These are phyloP conservation scores for Erucastrum elatum DNA, from an alignment of 345 rosid genomes.

Conservation along the genomic window DNA sequence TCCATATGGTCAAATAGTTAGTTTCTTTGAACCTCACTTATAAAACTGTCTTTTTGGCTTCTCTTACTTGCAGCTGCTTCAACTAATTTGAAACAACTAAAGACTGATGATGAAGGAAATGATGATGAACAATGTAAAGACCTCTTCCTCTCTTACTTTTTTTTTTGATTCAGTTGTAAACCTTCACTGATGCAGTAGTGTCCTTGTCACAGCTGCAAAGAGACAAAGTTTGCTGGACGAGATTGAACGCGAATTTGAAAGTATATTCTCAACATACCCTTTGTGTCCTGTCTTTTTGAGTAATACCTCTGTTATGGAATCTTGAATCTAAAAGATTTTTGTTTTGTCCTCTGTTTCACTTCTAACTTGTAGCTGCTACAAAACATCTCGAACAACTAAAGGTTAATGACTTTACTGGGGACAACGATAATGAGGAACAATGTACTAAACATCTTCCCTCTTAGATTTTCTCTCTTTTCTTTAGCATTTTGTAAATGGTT, in stretches of 20 bases:
- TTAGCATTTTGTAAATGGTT: not conserved
- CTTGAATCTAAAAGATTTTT: not conserved
- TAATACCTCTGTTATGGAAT: not conserved
- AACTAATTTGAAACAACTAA: constrained; percentile 24
- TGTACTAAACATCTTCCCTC: constrained; percentile 9
- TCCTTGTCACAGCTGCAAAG: constrained; percentile 31
- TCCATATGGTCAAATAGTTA: not conserved
- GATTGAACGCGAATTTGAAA: constrained; percentile 34
- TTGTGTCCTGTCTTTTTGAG: not conserved
- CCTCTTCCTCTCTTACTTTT: not conserved
- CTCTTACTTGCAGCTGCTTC: constrained; percentile 31
- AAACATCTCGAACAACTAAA: constrained; percentile 15
- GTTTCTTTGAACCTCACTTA: not conserved
- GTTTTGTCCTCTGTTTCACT: not conserved
- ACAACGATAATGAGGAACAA: constrained; percentile 17
- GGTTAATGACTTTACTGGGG: constrained; percentile 31
- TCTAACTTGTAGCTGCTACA: constrained; percentile 22
- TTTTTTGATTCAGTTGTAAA: not conserved
- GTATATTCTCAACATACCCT: constrained; percentile 3
- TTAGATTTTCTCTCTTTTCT: not conserved
- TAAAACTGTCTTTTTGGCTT: not conserved
- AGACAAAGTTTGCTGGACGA: constrained; percentile 29
- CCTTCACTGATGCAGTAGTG: not conserved
- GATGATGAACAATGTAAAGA: constrained; percentile 25
- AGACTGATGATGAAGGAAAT: constrained; percentile 15